Evolutionary conservation across 2,329 filamentous ascomycete genomes (phyloP), one percentile per base, ranked within the genome.

Genomic region (Diplodia corticola): DNA sequence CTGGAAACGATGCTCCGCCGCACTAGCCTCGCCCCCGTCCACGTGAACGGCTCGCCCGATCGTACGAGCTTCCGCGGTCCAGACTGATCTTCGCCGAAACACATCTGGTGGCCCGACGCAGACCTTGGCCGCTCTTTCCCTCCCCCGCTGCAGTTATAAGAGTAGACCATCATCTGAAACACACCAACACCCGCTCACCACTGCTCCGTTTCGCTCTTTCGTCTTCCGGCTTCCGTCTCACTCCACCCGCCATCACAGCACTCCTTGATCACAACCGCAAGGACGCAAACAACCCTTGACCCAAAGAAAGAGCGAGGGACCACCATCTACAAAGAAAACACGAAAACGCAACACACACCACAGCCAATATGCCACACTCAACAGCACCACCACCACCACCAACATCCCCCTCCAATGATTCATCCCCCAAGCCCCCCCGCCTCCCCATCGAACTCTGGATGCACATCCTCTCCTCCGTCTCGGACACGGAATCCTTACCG

Each of bases 391-490:
- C 33, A 44, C 10, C 13, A n/a, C 37, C 40, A 13, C 15, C 9
- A 35, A 20, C 35, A n/a, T n/a, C 5, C 33, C 17, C 20, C 20
- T 35, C 6, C 57, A n/a, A n/a, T n/a, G n/a, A n/a, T n/a, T n/a
- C n/a, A n/a, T n/a, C n/a, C n/a, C n/a, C n/a, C n/a, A n/a, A n/a
- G n/a, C 40, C 10, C 10, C 57, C 57, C 4, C 10, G 15, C 4
- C 59, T 63, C 5, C 44, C 59, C 7, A 15, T 63, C 44, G 59
- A 63, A 28, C 44, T 63, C 10, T 63, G 59, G 59, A 63, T 51
- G 44, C 59, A 63, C 28, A 51, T 63, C 24, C 59, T 63, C n/a
- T 22, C 26, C 10, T 24, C 5, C 44, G 22, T 37, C 44, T 22
- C 26, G 6, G 28, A 49, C 15, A 50, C 37, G 22, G 59, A 50